A percentile compares a stretch with the other conserved stretches of the same genome.
Evolutionary conservation across 441 rosid species (phyloP).

Genomic region (Adansonia grandidieri): DNA sequence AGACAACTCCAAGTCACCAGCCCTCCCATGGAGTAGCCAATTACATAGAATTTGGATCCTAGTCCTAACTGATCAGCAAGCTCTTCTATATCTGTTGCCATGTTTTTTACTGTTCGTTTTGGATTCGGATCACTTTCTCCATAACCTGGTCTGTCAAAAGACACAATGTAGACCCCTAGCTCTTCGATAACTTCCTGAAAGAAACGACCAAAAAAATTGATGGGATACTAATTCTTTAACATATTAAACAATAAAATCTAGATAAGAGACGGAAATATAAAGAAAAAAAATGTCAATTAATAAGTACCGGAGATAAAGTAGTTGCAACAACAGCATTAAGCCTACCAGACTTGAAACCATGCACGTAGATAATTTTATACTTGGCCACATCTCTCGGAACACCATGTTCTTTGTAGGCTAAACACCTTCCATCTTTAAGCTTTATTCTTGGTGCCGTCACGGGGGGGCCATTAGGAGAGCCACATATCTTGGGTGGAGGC

Average conservation of each 20-base stretch:
- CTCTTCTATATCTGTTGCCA: slow-evolving; percentile 65
- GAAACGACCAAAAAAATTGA: slow-evolving; percentile 22
- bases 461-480: slow-evolving; percentile 52
- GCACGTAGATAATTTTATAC: slow-evolving; percentile 50
- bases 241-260: background rate
- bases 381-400: slow-evolving; percentile 52
- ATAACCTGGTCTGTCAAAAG: slow-evolving; percentile 73
- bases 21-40: slow-evolving; percentile 73
- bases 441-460: slow-evolving; percentile 61
- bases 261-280: background rate
- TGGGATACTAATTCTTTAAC: background rate
- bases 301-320: slow-evolving; percentile 48
- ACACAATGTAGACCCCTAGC: slow-evolving; percentile 56
- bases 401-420: slow-evolving; percentile 64
- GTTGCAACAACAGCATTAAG: slow-evolving; percentile 48
- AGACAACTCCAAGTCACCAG: slow-evolving; percentile 58
- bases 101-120: slow-evolving; percentile 49
- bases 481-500: slow-evolving; percentile 53
- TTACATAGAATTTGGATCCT: slow-evolving; percentile 57
- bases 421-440: slow-evolving; percentile 68
- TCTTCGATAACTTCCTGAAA: slow-evolving; percentile 54
- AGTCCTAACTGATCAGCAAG: slow-evolving; percentile 68
- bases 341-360: slow-evolving; percentile 57
- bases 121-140: slow-evolving; percentile 74
- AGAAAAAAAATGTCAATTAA: background rate